Percentiles rank a stretch among this genome's conserved stretches.
These are phyloP conservation scores for Diaporthe amygdali DNA, from an alignment of 2,329 filamentous ascomycete species.

Conservation along the genomic window DNA sequence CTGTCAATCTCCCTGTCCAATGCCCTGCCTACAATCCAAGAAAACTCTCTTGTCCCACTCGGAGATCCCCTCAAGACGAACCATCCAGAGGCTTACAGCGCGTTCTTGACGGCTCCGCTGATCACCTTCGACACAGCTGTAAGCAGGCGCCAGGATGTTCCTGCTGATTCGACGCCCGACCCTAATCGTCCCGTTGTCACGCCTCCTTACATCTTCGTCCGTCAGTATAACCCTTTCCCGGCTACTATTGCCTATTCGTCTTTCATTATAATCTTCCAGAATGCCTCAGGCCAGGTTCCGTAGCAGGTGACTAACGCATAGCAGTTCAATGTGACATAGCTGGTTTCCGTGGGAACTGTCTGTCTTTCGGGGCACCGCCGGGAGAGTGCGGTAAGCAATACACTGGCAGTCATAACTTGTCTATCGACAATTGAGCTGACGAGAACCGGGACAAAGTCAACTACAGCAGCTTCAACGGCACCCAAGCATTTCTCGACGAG, in stretches of 20 bases:
- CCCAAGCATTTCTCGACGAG: background rate
- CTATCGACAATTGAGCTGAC: background rate
- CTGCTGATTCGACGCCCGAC: background rate
- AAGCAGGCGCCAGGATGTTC: background rate
- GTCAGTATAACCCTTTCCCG: too few species aligned
- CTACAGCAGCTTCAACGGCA: background rate
- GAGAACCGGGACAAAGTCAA: background rate
- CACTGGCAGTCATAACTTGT: too few species aligned
- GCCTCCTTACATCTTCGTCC: background rate
- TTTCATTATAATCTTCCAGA: too few species aligned
- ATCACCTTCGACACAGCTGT: background rate
- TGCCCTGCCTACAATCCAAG: background rate
- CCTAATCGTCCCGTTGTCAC: background rate
- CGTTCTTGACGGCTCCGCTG: background rate
- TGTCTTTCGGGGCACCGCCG: background rate
- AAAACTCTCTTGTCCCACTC: background rate
- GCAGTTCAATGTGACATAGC: background rate
- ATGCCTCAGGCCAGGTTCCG: too few species aligned
- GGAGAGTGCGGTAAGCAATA: background rate
- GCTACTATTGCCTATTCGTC: too few species aligned
- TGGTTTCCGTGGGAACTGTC: background rate
- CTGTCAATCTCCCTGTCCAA: background rate
- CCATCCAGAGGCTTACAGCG: background rate
- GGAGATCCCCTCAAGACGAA: background rate
- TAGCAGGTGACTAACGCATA: too few species aligned